Base-by-base conservation (phyloP, 306 rosid genomes). In the Mimosa bimucronata region DNA sequence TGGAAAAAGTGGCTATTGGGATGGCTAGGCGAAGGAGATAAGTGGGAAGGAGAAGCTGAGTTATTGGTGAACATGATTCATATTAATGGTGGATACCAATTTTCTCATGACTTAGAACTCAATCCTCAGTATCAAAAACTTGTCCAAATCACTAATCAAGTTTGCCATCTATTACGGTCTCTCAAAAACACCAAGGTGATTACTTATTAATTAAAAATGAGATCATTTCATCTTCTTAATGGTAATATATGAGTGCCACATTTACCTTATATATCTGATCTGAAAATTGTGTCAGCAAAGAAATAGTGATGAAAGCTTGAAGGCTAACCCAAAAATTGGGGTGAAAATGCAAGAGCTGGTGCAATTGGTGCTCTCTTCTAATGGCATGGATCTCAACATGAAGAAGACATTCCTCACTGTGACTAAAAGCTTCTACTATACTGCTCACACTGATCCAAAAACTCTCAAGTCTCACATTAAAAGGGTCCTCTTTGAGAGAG, bases 1-100 rank as follows among this genome's bases (percentile, higher is more conserved):
- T 90, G 94, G 94, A 76, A 73, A 40, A 82, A 85, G 25, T 90
- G 92, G 92, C 53, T 90, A 42, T 23, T 81, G 26, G 84, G 80
- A 66, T 88, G 91, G 89, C 77, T 83, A 69, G 86, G 77, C 16
- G 85, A 83, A 67, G 92, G 53, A 28, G 67, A 61, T 14, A 28
- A 61, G 9, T 61, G 67, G 67, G 67, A 61, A 61, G 67, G 67
- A 61, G 89, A 85, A 74, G 94, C 89, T 23, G 87, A 88, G 78
- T 64, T 88, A 19, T 41, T 90, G 30, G 87, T 87, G 21, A 73
- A 80, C 52, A 88, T 81, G 76, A 77, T 90, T 77, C 88, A 83
- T 76, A 76, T 83, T n/a, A 90, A 76, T 74, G 86, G 88, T 4
- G 87, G 91, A 64, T 79, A 72, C 52, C 71, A 79, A 60, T 68